Evolutionary conservation across 345 rosid species (phyloP).

Genomic region (Linum lewisii): DNA sequence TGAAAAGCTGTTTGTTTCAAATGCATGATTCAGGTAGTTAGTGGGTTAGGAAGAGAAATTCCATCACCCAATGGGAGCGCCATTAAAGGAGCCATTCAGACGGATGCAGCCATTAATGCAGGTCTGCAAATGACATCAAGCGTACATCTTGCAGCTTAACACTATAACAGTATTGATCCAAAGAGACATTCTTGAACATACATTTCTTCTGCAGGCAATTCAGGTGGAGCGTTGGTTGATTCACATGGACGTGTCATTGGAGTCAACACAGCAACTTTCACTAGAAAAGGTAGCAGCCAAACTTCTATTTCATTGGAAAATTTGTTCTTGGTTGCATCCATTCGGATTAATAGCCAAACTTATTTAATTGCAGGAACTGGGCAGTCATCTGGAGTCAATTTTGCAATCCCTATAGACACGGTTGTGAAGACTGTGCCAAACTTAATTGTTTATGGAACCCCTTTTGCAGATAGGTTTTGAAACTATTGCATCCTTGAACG

Average conservation of each 20-base stretch:
- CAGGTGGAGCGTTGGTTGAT: conserved; percentile 72
- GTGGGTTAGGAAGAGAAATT: conserved; percentile 84
- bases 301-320: too few relatives aligned
- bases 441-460: conserved; percentile 79
- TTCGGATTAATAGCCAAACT: too few relatives aligned
- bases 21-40: conserved; percentile 49
- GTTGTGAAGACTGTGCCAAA: conserved; percentile 61
- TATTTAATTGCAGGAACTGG: conserved; percentile 50
- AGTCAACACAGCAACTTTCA: conserved; percentile 80
- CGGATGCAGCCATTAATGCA: conserved; percentile 80
- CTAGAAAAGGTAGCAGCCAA: conserved; percentile 59
- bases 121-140: conserved; percentile 20
- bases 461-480: conserved; percentile 68
- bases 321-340: too few relatives aligned
- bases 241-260: conserved; percentile 81
- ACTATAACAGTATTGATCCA: too few relatives aligned
- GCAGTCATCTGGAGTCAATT: conserved; percentile 71
- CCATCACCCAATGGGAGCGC: conserved; percentile 80
- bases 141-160: not conserved
- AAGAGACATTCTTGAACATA: too few relatives aligned
- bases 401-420: conserved; percentile 71
- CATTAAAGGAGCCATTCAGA: conserved; percentile 75
- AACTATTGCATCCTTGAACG: not conserved
- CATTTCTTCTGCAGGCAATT: conserved; percentile 38
- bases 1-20: not conserved